Evolutionary conservation across 192 early-diverging fungal genomes (phyloP).

Genomic region (Dispira parvispora): DNA sequence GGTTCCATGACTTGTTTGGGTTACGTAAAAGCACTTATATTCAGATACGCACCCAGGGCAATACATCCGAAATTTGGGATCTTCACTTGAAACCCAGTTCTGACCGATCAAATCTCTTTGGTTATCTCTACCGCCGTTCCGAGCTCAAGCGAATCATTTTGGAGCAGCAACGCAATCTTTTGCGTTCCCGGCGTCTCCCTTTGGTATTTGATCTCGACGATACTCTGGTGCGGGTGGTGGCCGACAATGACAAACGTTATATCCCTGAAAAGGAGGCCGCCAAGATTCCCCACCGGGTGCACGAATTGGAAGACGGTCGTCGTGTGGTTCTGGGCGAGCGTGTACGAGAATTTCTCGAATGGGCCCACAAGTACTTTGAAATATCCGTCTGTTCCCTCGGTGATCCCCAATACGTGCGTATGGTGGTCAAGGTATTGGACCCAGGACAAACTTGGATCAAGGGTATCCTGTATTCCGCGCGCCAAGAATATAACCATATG

Average conservation of each 20-base stretch:
- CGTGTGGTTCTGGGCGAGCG: conserved; percentile 43
- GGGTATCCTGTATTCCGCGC: conserved; percentile 45
- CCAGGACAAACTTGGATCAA: conserved; percentile 34
- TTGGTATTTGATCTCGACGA: conserved; percentile 66
- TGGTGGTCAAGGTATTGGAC: conserved; percentile 44
- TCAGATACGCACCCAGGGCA: conserved; percentile 23
- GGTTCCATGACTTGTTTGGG: conserved; percentile 46
- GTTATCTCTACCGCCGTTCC: conserved; percentile 37
- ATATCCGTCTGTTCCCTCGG: conserved; percentile 62
- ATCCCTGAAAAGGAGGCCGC: conserved; percentile 29
- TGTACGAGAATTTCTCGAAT: conserved; percentile 55
- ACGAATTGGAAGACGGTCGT: conserved; percentile 37
- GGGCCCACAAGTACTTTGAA: conserved; percentile 47
- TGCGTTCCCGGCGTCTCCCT: conserved; percentile 34
- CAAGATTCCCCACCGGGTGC: conserved; percentile 30
- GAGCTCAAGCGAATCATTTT: conserved; percentile 37
- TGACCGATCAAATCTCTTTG: conserved; percentile 40
- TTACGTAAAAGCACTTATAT: conserved; percentile 43
- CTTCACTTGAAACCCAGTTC: conserved; percentile 49
- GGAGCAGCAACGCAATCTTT: conserved; percentile 27
- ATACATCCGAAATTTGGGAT: conserved; percentile 35
- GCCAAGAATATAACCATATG: conserved; percentile 48
- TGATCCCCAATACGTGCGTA: conserved; percentile 60
- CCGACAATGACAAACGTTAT: conserved; percentile 38
- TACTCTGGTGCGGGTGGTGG: conserved; percentile 51